Evolutionary conservation across 2,329 filamentous ascomycete genomes (phyloP), one percentile per base, ranked within the genome.

Genomic region (Cladophialophora psammophila): DNA sequence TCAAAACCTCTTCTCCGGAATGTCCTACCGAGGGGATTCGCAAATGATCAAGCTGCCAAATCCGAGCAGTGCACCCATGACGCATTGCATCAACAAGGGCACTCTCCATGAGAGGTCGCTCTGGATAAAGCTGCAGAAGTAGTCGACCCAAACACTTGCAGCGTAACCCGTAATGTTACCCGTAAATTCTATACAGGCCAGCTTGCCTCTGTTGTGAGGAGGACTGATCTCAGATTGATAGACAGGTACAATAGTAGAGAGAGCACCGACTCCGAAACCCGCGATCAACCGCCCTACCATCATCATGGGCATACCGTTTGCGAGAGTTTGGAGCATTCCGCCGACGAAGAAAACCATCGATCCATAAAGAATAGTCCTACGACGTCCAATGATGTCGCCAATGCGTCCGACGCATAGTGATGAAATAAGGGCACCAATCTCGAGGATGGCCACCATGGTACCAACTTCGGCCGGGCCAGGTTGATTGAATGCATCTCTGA

Each of bases 61-160:
- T 8, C 89, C 94, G 38, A 99, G 86, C 57, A 99, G 84, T 52
- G 87, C 87, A 36, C 95, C 95, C 94, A 99, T 98, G 55, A 96
- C 79, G 75, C 95, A 97, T 80, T 99, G 95, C 89, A 97, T 92
- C 54, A 93, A 81, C 60, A 99, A 82, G 1, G 95, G 95, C 53
- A 97, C 74, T 57, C 95, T 91, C 95, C 95, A 99, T 1, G 95
- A 93, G 81, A 90, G 86, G 78, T 98, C 84, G 74, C 84, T 92
- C 69, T 92, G 80, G 76, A 99, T 98, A 77, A 86, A 97, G 65
- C 92, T 95, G 80, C 94, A 97, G 75, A 95, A 94, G 80, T 98
- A 99, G 79, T 99, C 95, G 34, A 98, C 94, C 95, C 95, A 99
- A 26, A 98, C 94, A 73, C 94, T 98, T 61, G 93, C 93, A 63